Base-by-base conservation (phyloP, 352 stramenopile species). In the Globisporangium nunn region DNA sequence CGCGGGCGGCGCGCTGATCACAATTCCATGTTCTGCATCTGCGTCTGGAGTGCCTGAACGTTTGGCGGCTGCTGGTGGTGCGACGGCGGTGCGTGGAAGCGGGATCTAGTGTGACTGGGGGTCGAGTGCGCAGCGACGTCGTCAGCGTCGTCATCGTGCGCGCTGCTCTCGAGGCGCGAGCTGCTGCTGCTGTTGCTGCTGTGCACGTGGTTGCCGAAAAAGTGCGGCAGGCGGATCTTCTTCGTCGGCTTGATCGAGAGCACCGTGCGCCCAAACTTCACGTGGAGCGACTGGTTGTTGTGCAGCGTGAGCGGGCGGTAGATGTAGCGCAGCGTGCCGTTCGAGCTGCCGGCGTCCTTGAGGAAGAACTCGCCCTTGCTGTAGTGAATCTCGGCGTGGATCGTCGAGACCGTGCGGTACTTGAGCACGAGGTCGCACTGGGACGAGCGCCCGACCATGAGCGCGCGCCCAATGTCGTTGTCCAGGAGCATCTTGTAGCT, bases 351-450 rank as follows among this genome's bases (percentile, higher is more conserved):
- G 0, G 89, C 93, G 68, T 98, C 93, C 50, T 95, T 97, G 44
- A 98, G 86, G 62, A 96, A 86, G 50, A 97, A 98, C 73, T 98
- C 88, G 15, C 92, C 93, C 40, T 94, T 94, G 15, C 87, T 85
- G 62, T 97, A 97, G 44, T 96, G 83, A 61, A 98, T 96, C 45
- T 95, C 85, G 1, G 93, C 91, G 63, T 98, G 93, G 53, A 96
- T 95, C 31, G 91, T 96, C 18, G 87, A 97, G 18, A 98, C 91
- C 14, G 93, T 98, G 50, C 91, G 84, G 74, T 98, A 98, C 70
- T 98, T 96, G 28, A 98, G 78, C 50, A 98, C 90, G 58, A 98
- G 82, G 59, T 98, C 91, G 63, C 88, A 97, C 66, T 94, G 88
- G 33, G 91, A 97, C 56, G 91, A 98, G 11, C 93, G 86, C 6